Base-by-base conservation (phyloP, 2,329 filamentous ascomycete species). In the Macrophomina pseudophaseolina region DNA sequence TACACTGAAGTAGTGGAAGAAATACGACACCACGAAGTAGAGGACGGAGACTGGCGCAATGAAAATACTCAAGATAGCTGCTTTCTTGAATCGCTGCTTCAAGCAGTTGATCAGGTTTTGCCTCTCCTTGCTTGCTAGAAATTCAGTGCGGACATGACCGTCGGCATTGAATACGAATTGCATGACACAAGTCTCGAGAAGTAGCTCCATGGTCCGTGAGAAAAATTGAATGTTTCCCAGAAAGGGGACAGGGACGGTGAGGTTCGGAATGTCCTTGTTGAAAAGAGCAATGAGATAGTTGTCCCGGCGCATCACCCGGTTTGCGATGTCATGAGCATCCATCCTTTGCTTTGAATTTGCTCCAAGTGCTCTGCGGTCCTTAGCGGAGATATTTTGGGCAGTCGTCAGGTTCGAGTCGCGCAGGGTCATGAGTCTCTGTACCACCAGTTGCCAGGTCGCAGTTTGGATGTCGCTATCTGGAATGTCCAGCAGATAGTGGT, bases 251-350 rank as follows among this genome's bases (percentile, higher is more conserved):
- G 93, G 92, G 2, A 97, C 85, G 0, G 91, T 93, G 53, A 98
- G 83, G 74, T 99, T 90, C 49, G 99, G 80, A 44, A 98, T 88
- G 68, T 98, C 95, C 78, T 99, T 98, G 83, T 99, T 99, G 81
- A 98, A 93, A 73, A 99, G 84, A 4, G 95, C 95, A 73, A 99
- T 97, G 69, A 97, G 87, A 73, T 97, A 99, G 74, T 99, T 99
- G 69, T 97, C 94, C 74, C 92, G 91, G 67, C 95, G 90, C 95
- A 99, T 98, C 53, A 99, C 81, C 38, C 95, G 88, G 75, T 98
- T 99, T 6, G 95, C 95, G 76, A 99, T 98, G 74, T 97, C 95
- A 73, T 97, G 93, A 11, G 95, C 95, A 78, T 97, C 95, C 72
- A 99, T 89, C 69, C 94, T 87, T 79, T 98, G 93, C 77, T 97